Evolutionary conservation across 371 early-diverging fungal species (phyloP).

Genomic region (Mortierella sp.): DNA sequence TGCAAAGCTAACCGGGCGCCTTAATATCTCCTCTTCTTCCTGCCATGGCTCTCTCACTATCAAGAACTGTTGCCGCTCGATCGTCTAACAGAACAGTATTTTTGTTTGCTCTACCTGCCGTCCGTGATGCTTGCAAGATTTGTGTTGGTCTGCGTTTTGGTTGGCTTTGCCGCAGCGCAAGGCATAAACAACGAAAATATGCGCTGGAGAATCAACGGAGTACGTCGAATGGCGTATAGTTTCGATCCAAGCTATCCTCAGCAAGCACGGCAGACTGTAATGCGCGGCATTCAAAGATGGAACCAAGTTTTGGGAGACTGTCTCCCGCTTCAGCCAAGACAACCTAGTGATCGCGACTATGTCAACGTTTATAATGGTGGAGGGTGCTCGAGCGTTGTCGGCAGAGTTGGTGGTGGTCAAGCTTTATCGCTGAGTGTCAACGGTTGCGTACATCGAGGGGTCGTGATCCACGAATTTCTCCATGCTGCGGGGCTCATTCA

Average conservation of each 20-base stretch:
- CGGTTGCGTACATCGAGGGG: constrained; percentile 19
- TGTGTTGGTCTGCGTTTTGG: constrained; percentile 18
- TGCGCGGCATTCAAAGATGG: constrained; percentile 26
- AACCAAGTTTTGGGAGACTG: constrained; percentile 33
- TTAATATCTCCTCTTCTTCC: constrained; percentile 20
- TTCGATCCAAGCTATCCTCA: constrained; percentile 30
- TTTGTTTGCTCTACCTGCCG: constrained; percentile 15
- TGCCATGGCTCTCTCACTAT: constrained; percentile 20
- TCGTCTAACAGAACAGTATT: constrained; percentile 17
- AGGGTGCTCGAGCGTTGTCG: constrained; percentile 22
- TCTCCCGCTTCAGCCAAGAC: constrained; percentile 31
- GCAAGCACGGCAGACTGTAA: constrained; percentile 27
- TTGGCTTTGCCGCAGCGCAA: constrained; percentile 25
- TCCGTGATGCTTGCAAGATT: constrained; percentile 23
- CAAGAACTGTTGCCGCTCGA: constrained; percentile 12
- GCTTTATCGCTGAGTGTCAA: constrained; percentile 15
- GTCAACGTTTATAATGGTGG: constrained; percentile 18
- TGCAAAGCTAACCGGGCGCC: constrained; percentile 14
- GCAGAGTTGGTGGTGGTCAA: constrained; percentile 25
- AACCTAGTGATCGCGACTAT: constrained; percentile 21
- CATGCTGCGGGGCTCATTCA: constrained; percentile 32
- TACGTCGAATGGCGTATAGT: constrained; percentile 27
- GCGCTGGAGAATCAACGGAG: constrained; percentile 28
- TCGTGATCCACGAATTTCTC: constrained; percentile 29
- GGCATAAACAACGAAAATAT: constrained; percentile 24